Evolutionary conservation across 2,329 filamentous ascomycete genomes (phyloP), one percentile per base, ranked within the genome.

Genomic region (Penicillium crustosum): DNA sequence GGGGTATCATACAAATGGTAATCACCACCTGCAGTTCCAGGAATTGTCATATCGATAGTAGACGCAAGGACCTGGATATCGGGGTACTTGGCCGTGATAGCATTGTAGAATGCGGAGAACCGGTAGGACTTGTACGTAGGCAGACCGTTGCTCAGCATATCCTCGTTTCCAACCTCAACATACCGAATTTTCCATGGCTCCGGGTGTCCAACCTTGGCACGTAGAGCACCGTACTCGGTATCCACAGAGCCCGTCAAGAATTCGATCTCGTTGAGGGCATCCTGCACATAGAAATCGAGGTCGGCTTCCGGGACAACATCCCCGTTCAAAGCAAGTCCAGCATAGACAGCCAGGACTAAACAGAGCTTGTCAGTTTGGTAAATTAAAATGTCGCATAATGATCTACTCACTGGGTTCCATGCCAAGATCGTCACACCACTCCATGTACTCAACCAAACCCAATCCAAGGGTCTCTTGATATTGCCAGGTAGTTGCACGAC

Each of bases 161-260:
- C 87, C 68, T 89, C 87, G 68, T 89, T 89, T 58, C 87, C 87
- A 43, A 89, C 74, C 71, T 89, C 87, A 54, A 89, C 83, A 63
- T 83, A 86, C 12, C 81, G 76, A 49, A 89, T 77, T 31, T 70
- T 75, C 74, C 84, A 89, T 0, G 87, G 86, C 58, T 85, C 78
- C 0, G 84, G 80, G 64, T 88, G 82, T 4, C 87, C 87, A 2
- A 86, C 77, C 43, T 80, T 73, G 7, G 84, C 85, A 19, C 86
- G 83, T 7, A 80, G 72, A 4, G 80, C 77, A 38, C 73, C 72
- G n/a, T 68, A 73, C 10, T 62, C 43, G 2, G 73, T 76, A 27
- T 66, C 63, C 2, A 59, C 63, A 41, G 64, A 66, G 31, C 68
- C 67, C 21, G 60, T 67, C 35, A 70, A 48, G 48, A 68, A 69